Percentiles rank a stretch among this genome's conserved stretches.
These are phyloP conservation scores for Nelumbo lutea DNA, from an alignment of 164 flowering plant genomes.

Conservation along the genomic window DNA sequence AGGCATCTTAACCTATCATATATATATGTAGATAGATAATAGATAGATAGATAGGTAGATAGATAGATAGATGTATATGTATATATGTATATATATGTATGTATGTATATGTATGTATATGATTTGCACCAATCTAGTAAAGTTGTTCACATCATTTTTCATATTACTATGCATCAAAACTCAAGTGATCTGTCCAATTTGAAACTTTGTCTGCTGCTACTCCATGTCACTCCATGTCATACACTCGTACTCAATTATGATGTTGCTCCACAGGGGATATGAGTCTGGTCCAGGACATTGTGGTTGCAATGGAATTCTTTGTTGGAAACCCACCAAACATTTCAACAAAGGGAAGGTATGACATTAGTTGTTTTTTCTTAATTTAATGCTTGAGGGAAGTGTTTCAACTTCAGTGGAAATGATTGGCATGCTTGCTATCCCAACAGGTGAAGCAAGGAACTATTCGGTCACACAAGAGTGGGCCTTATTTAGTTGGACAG, in stretches of 20 bases:
- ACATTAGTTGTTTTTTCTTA: neutral
- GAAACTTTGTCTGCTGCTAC: neutral
- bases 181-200: neutral
- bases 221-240: too few species aligned
- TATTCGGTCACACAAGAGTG: conserved; percentile 25
- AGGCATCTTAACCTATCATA: too few species aligned
- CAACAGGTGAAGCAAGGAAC: conserved; percentile 39
- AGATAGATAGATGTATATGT: too few species aligned
- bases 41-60: too few species aligned
- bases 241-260: neutral
- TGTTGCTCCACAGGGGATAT: conserved; percentile 48
- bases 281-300: conserved; percentile 59
- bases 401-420: neutral
- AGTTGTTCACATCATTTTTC: too few species aligned
- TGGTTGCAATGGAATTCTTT: conserved; percentile 62
- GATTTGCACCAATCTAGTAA: too few species aligned
- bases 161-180: too few species aligned
- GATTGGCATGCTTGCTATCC: neutral
- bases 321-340: conserved; percentile 57
- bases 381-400: neutral
- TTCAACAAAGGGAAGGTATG: conserved; percentile 44
- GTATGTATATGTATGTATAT: too few species aligned
- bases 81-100: too few species aligned
- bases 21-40: too few species aligned
- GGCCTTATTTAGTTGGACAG: conserved; percentile 42